A percentile compares a stretch with the other conserved stretches of the same genome.
Evolutionary conservation across 192 early-diverging fungal species (phyloP).

Genomic region (Coemansia sp.): DNA sequence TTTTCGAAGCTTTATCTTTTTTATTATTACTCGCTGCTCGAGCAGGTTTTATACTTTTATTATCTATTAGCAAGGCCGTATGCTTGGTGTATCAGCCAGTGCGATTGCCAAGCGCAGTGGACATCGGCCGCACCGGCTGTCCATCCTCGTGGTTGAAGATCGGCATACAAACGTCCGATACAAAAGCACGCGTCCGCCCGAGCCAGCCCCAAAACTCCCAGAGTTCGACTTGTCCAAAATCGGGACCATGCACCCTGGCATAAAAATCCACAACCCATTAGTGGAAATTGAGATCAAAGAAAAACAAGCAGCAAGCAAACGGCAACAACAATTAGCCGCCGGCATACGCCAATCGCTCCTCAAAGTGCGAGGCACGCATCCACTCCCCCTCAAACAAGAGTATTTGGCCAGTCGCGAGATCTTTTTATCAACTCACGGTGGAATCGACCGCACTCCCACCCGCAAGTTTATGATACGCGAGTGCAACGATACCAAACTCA

Average conservation of each 20-base stretch:
- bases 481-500: neutral
- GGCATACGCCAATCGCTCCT: neutral
- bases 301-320: neutral
- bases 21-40: too few species aligned
- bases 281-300: constrained; percentile 3
- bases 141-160: neutral
- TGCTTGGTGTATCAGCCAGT: neutral
- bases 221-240: constrained; percentile 9
- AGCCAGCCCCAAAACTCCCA: neutral
- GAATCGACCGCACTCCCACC: constrained; percentile 32
- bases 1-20: too few species aligned
- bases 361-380: constrained; percentile 10
- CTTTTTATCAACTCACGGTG: constrained; percentile 20
- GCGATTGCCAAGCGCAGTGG: neutral
- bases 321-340: neutral
- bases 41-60: too few species aligned
- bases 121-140: neutral
- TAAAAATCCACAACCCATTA: constrained; percentile 38
- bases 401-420: constrained; percentile 8
- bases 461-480: constrained; percentile 11
- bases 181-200: neutral
- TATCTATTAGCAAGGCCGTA: neutral
- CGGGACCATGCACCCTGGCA: neutral
- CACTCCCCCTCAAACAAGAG: constrained; percentile 18
- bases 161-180: neutral